Percentiles rank a stretch among this genome's conserved stretches.
These are phyloP conservation scores for Cryptosporidium andersoni DNA, from an alignment of 169 alveolate species.

Conservation along the genomic window DNA sequence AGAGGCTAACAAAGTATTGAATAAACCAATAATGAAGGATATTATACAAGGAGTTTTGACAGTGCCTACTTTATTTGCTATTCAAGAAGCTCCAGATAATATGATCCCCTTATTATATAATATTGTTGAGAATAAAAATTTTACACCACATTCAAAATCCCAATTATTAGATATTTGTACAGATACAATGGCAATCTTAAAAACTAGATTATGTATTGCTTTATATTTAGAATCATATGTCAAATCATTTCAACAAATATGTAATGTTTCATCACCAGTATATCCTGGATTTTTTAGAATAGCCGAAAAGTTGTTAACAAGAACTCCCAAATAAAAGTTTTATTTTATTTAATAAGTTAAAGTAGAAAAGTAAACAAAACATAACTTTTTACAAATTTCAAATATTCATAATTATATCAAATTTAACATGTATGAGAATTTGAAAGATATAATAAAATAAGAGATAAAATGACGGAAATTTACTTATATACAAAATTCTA, in stretches of 20 bases:
- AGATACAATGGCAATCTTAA: neutral
- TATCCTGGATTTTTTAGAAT: neutral
- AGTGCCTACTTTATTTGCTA: neutral
- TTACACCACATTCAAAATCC: neutral
- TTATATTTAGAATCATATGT: conserved; percentile 4
- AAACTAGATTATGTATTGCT: neutral
- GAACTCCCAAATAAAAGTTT: neutral
- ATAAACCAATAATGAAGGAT: conserved; percentile 6
- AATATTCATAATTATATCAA: too few species aligned
- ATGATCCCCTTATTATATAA: neutral
- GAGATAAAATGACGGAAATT: too few species aligned
- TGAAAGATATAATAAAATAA: too few species aligned
- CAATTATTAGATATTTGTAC: neutral
- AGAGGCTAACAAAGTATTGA: neutral
- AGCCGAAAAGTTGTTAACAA: neutral
- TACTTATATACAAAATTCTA: too few species aligned
- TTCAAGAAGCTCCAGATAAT: neutral
- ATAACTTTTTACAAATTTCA: too few species aligned
- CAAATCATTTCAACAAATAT: neutral
- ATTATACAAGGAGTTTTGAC: conserved; percentile 20
- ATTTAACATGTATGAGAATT: too few species aligned
- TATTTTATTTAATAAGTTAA: too few species aligned
- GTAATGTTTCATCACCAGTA: neutral
- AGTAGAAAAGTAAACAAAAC: too few species aligned
- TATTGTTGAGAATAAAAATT: neutral